Base-by-base conservation (phyloP, 371 early-diverging fungal genomes). In the Batkoa obscura region DNA sequence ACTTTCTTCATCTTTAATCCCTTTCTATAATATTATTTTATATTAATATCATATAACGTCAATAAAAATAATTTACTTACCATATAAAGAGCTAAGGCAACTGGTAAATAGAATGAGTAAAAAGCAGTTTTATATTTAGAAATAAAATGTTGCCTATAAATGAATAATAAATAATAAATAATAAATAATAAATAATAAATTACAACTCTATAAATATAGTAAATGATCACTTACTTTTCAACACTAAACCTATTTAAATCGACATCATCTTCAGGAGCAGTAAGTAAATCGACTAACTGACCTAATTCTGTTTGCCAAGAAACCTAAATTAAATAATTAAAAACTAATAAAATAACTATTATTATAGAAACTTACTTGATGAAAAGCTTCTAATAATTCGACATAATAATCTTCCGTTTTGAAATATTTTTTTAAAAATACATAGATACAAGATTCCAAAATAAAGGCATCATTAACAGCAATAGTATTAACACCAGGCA, bases 31-130 rank as follows among this genome's bases (percentile, higher is more conserved):
- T 15, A 57, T 36, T 30, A 3, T 33, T 38, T 35, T 12, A 23
- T 33, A 23, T 17, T 1, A 32, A 9, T 32, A 50, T 33, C 12
- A 34, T 33, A 54, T 42, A 58, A 10, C 3, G 42, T 10, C 9
- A 34, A 48, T 50, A 37, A 13, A 6, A 4, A 50, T 17, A 17
- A 13, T 6, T 49, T 13, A n/a, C 5, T 60, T 68, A 78, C 83
- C 80, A 91, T 81, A 55, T 76, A 73, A 81, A 96, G 86, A 41
- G 91, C 91, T 55, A 90, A 69, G 39, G 94, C 95, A 30, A 96
- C 91, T 32, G 98, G 96, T 50, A 98, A 77, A 70, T 98, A 95
- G 78, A 98, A 97, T 38, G 96, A 93, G 74, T 98, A 98, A 74
- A 84, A 93, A n/a, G 92, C 88, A 47, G 97, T 98, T 77, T 98